Evolutionary conservation across 495 filamentous ascomycete species (phyloP).

Genomic region (Lasiosphaeria miniovina): DNA sequence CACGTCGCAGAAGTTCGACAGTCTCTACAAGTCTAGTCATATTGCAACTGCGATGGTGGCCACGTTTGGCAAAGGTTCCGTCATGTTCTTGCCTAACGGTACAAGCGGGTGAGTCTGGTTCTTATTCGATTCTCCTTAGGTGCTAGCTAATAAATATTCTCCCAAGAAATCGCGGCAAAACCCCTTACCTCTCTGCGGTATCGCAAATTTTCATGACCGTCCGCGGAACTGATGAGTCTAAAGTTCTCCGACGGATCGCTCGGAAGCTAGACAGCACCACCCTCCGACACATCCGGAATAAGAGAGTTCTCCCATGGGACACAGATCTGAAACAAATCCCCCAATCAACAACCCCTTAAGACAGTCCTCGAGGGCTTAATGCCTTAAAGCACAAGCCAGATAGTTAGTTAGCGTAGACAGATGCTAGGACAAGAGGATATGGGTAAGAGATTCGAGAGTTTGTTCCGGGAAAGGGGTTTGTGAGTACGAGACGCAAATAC

Average conservation of each 20-base stretch:
- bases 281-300: not conserved
- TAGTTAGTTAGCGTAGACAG: not conserved
- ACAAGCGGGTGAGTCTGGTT: not conserved
- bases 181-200: conserved; percentile 4
- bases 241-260: not conserved
- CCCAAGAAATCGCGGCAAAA: conserved; percentile 4
- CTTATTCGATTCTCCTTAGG: not conserved
- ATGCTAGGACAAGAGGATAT: not conserved
- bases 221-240: not conserved
- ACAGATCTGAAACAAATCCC: too few relatives aligned
- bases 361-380: too few relatives aligned
- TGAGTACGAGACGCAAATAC: not conserved
- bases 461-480: not conserved
- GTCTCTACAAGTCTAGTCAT: not conserved
- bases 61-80: conserved; percentile 4
- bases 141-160: conserved; percentile 3
- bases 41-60: conserved; percentile 5
- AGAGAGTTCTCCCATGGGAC: conserved; percentile 6
- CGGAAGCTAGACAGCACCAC: conserved; percentile 6
- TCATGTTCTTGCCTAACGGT: conserved; percentile 6
- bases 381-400: too few relatives aligned
- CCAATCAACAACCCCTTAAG: too few relatives aligned
- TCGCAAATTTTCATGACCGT: conserved; percentile 4
- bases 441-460: not conserved
- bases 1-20: not conserved